These are phyloP conservation scores for Eutrema yunnanense DNA, from an alignment of 345 rosid species.

Conservation along the genomic window DNA sequence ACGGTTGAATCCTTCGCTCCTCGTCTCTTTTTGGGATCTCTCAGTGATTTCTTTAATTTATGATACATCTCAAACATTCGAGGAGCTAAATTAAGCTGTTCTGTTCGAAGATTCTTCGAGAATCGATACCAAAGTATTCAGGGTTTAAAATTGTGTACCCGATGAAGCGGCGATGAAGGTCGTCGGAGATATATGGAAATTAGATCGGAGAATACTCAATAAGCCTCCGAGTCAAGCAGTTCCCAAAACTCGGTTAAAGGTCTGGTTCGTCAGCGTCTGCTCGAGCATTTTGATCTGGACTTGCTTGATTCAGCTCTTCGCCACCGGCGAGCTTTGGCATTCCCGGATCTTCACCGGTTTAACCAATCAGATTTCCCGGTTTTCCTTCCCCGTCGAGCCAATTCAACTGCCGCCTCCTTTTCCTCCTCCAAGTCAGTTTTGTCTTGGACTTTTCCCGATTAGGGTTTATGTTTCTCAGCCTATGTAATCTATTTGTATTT, in stretches of 20 bases:
- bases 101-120: neutral
- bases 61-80: no score
- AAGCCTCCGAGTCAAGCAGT: constrained; percentile 35
- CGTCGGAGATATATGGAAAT: constrained; percentile 56
- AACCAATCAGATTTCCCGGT: constrained; percentile 34
- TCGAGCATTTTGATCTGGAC: constrained; percentile 82
- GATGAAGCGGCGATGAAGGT: constrained; percentile 69
- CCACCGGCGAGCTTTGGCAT: constrained; percentile 67
- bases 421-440: constrained; percentile 45
- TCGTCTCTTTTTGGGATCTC: no score
- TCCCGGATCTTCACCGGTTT: constrained; percentile 42
- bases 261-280: constrained; percentile 74
- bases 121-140: neutral
- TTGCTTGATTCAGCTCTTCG: constrained; percentile 76
- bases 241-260: constrained; percentile 56
- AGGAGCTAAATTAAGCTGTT: neutral
- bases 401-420: constrained; percentile 38
- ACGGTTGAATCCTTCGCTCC: no score
- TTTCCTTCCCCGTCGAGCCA: constrained; percentile 28
- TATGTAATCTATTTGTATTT: neutral
- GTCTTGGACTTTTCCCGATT: neutral
- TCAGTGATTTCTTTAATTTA: no score
- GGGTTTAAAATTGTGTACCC: neutral
- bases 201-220: constrained; percentile 59
- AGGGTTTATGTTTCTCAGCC: neutral